Conservation (phyloP, 1,139 yeast genomes). For the Blastobotrys ciferrii region DNA sequence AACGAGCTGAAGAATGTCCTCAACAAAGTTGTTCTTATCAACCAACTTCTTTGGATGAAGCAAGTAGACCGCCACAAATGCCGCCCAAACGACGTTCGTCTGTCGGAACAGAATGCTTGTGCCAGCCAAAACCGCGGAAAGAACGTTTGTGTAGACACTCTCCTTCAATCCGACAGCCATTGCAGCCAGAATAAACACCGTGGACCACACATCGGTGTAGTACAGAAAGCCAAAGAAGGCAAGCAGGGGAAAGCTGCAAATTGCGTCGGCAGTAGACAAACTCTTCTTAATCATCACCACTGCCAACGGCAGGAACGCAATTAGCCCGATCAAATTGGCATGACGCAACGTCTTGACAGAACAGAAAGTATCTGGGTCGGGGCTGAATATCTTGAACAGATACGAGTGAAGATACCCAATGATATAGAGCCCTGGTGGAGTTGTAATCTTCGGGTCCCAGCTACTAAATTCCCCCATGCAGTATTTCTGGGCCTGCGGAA, state of each 20-base stretch:
- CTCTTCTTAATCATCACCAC: slow-evolving; percentile 20
- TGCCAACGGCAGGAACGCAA: slow-evolving; percentile 49
- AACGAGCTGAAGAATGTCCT: slow-evolving; percentile 9
- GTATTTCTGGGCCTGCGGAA: slow-evolving; percentile 72
- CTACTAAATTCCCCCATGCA: slow-evolving; percentile 54
- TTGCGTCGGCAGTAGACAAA: slow-evolving; percentile 14
- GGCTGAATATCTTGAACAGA: slow-evolving; percentile 25
- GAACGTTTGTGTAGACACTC: slow-evolving; percentile 6
- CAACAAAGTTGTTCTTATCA: slow-evolving; percentile 4
- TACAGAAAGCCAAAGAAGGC: slow-evolving; percentile 71
- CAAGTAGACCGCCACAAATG: slow-evolving; percentile 44
- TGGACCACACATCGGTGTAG: slow-evolving; percentile 94
- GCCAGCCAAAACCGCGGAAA: slow-evolving; percentile 29
- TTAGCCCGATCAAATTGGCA: slow-evolving; percentile 45
- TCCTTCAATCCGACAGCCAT: slow-evolving; percentile 40
- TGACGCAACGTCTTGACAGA: slow-evolving; percentile 25
- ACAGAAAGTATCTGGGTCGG: slow-evolving; percentile 22
- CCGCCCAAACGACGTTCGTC: slow-evolving; percentile 86
- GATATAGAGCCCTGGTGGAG: slow-evolving; percentile 90
- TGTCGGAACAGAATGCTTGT: slow-evolving; percentile 67
- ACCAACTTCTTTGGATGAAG: slow-evolving; percentile 15
- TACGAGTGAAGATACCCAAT: slow-evolving; percentile 55
- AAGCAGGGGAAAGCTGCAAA: slow-evolving; percentile 66
- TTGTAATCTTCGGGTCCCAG: slow-evolving; percentile 92
- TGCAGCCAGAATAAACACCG: slow-evolving; percentile 59